A percentile compares a stretch with the other conserved stretches of the same genome.
Evolutionary conservation across 768 basidiomycete species (phyloP).

Genomic region (Clitopilus passeckerianus): DNA sequence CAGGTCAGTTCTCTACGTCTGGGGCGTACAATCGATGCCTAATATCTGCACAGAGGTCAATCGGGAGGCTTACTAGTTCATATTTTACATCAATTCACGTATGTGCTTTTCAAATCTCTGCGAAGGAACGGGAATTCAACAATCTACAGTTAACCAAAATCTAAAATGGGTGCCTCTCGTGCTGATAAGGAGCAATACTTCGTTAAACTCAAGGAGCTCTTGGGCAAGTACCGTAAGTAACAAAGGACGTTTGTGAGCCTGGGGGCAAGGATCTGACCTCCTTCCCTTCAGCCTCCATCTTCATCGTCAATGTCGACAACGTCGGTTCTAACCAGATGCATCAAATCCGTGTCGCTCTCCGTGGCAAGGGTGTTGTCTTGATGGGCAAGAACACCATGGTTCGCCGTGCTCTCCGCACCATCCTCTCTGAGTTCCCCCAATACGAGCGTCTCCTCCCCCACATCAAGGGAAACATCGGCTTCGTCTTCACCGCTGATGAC

Average conservation of each 20-base stretch:
- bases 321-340: slow-evolving; percentile 99
- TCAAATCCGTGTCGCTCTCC: slow-evolving; percentile 92
- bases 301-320: slow-evolving; percentile 99
- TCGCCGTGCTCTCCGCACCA: slow-evolving; percentile 90
- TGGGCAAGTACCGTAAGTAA: slow-evolving; percentile 80
- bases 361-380: slow-evolving; percentile 92
- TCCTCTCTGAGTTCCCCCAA: slow-evolving; percentile 86
- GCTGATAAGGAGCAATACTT: slow-evolving; percentile 92
- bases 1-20: slow-evolving; percentile 38
- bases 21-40: too few species aligned
- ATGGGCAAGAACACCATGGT: slow-evolving; percentile 99
- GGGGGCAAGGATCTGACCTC: slow-evolving; percentile 5
- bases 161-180: slow-evolving; percentile 86
- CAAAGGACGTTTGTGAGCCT: background rate
- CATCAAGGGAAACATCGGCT: slow-evolving; percentile 97
- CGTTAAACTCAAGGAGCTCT: slow-evolving; percentile 87
- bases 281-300: slow-evolving; percentile 78
- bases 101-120: slow-evolving; percentile 1
- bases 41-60: slow-evolving; percentile 57
- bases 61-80: slow-evolving; percentile 74
- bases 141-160: slow-evolving; percentile 18
- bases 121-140: background rate
- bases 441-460: slow-evolving; percentile 95
- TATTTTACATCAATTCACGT: slow-evolving; percentile 10
- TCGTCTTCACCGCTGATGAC: slow-evolving; percentile 92